Evolutionary conservation across 805 yeast species (phyloP), one percentile per base, ranked within the genome.

Genomic region (Cyberlindnera misumaiensis): DNA sequence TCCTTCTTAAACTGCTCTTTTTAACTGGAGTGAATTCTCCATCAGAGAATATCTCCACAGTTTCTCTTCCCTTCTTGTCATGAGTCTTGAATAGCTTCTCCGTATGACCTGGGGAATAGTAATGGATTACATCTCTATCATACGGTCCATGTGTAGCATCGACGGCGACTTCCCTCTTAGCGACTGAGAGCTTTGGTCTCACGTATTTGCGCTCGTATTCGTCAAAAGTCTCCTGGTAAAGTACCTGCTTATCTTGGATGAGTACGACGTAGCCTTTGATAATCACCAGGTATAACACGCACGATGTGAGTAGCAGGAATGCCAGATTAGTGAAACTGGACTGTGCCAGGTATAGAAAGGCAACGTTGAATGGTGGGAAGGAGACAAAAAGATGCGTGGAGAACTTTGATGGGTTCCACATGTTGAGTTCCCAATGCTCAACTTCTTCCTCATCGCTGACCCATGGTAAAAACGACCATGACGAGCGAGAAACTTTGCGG

Each of bases 381-480:
- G 73, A 57, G 3, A 74, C 63, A 22, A 73, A 66, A 3, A 82
- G 47, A 34, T 64, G 59, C 5, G 81, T 62, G 25, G 68, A 68
- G 53, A 80, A 78, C 45, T 65, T 65, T 0, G 81, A 69, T 0
- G 90, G 90, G 31, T 67, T 64, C 94, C 94, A 83, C 35, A 81
- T 71, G 14, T 60, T 62, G 30, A 83, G 55, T 41, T 74, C 72
- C 75, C 82, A 81, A 26, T 69, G 68, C 15, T 62, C 61, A 11
- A 46, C 58, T 3, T 45, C 34, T 22, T 43, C 50, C 5, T 42
- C 40, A 11, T 32, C 43, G 24, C 26, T 31, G 26, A 27, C 28
- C 36, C 14, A 16, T 27, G 36, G 36, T 34, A 11, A 25, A 22
- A n/a, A 27, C 17, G 26, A 26, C 22, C 8, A 31, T 16, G 36